These are phyloP conservation scores for Tilletia horrida DNA, from an alignment of 1,284 basidiomycete genomes.

Conservation along the genomic window DNA sequence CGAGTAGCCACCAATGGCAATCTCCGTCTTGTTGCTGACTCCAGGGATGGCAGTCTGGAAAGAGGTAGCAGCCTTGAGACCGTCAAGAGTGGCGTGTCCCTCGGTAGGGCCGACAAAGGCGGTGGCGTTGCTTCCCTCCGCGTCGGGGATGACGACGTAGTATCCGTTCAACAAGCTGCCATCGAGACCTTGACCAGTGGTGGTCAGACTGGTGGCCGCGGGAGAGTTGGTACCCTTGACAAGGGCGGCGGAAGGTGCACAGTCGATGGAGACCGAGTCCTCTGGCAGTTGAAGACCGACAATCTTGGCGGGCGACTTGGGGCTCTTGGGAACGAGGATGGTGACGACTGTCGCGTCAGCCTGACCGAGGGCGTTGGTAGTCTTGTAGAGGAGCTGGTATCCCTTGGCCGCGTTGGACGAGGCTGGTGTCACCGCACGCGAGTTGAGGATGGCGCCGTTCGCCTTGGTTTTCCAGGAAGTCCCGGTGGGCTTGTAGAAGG, in stretches of 20 bases:
- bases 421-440: slow-evolving; percentile 25
- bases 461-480: slow-evolving; percentile 21
- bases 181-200: slow-evolving; percentile 9
- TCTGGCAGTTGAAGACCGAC: slow-evolving; percentile 12
- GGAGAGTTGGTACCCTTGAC: not conserved
- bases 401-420: slow-evolving; percentile 21
- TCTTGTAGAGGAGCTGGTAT: slow-evolving; percentile 40
- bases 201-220: not conserved
- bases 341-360: slow-evolving; percentile 34
- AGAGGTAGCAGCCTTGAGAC: slow-evolving; percentile 31
- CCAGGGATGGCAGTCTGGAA: slow-evolving; percentile 11
- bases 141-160: slow-evolving; percentile 37
- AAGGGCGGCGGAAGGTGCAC: slow-evolving; percentile 7
- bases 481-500: slow-evolving; percentile 36
- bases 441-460: slow-evolving; percentile 35
- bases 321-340: slow-evolving; percentile 28
- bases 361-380: slow-evolving; percentile 31
- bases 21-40: slow-evolving; percentile 26
- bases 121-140: slow-evolving; percentile 39
- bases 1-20: slow-evolving; percentile 46
- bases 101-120: slow-evolving; percentile 43
- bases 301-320: slow-evolving; percentile 3
- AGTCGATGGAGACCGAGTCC: slow-evolving; percentile 14
- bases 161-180: slow-evolving; percentile 2
- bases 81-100: slow-evolving; percentile 43